Base-by-base conservation (phyloP, 2,329 filamentous ascomycete species). In the Aspergillus sp. region DNA sequence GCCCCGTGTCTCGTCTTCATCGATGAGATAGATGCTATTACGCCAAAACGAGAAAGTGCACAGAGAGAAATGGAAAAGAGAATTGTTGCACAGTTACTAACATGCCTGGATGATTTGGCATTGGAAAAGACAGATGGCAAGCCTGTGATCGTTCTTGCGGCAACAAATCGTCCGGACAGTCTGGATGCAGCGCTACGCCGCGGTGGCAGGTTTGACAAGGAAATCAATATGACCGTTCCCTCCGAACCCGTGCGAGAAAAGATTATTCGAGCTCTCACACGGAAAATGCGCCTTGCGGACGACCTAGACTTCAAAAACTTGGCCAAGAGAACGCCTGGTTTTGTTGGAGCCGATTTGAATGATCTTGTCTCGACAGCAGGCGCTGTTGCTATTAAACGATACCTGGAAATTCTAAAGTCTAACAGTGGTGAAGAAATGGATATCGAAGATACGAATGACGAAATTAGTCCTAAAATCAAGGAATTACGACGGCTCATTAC, bases 1-100 rank as follows among this genome's bases (percentile, higher is more conserved):
- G 90, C 91, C 0, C 93, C 93, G 0, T 94, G 88, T 59, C 75
- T 98, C 4, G 77, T 98, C 4, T 94, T 96, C 60, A 86, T 97
- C 48, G 89, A 95, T 56, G 85, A 95, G 56, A 87, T 97, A 44
- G 90, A 98, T 65, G 84, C 85, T 3, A 93, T 97, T 57, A 87
- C 89, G 43, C 86, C 87, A 0, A 94, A 94, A 64, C 77, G 86
- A 47, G 88, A 94, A 52, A 86, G 81, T 46, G 82, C 85, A 1
- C 86, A 93, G 59, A 83, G 85, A 59, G 88, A 95, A 54, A 91
- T 94, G 81, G 89, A 95, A 63, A 87, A 88, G 61, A 76, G 89
- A 45, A 93, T 94, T 52, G 84, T 94, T 8, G 80, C 82, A 1
- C 86, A 94, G 60, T 81, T 97, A 53, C 73, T 88, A 47, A 84